Conservation (phyloP, 2,329 filamentous ascomycete genomes). For the Arthroderma sp. region DNA sequence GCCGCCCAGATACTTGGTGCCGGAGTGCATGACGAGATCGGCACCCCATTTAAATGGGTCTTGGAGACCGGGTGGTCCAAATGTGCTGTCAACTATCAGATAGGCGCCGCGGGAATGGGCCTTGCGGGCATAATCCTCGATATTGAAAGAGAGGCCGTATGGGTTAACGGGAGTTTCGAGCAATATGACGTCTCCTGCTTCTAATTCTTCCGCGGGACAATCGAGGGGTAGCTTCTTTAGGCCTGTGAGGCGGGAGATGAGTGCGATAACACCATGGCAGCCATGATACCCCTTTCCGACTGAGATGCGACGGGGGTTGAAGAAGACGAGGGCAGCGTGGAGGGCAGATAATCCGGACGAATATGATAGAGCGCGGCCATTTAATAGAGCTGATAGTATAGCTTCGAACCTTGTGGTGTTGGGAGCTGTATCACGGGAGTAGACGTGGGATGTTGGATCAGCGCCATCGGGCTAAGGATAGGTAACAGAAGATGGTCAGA, state of each 20-base stretch:
- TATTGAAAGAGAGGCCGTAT: constrained; percentile 63
- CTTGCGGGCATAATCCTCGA: constrained; percentile 56
- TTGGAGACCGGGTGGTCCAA: constrained; percentile 78
- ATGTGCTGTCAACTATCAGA: constrained; percentile 79
- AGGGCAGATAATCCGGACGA: constrained; percentile 75
- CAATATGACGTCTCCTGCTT: constrained; percentile 71
- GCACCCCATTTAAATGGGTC: constrained; percentile 73
- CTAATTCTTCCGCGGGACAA: constrained; percentile 51
- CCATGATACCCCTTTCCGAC: constrained; percentile 86
- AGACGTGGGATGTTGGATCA: constrained; percentile 47
- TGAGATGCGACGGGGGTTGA: constrained; percentile 71
- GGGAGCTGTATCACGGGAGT: constrained; percentile 67
- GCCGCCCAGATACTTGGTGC: constrained; percentile 92
- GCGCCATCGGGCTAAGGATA: constrained; percentile 6
- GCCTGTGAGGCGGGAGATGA: constrained; percentile 63
- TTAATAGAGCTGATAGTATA: constrained; percentile 61
- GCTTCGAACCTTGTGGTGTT: constrained; percentile 77
- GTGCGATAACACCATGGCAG: constrained; percentile 67
- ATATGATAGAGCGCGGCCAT: constrained; percentile 57
- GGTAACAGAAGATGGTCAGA: no score
- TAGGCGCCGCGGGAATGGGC: constrained; percentile 61
- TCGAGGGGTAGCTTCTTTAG: constrained; percentile 60
- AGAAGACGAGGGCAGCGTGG: constrained; percentile 69
- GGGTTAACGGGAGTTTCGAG: constrained; percentile 93
- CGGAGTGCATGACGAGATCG: constrained; percentile 81